Conservation (phyloP, 2,329 filamentous ascomycete genomes). For the Hansfordia pulvinata region DNA sequence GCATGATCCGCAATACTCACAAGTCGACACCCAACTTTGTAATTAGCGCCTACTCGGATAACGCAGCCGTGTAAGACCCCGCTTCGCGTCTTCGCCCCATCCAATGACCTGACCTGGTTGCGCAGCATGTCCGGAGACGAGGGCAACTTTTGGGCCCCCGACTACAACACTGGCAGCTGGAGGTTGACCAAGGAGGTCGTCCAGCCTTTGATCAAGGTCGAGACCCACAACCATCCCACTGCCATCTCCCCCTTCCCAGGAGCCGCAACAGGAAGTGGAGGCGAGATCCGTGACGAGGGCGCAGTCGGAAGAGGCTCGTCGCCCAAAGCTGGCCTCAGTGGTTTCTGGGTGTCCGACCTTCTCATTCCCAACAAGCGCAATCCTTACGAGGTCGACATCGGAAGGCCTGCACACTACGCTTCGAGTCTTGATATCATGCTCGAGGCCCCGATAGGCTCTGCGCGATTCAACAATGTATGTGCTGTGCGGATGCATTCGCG, state of each 20-base stretch:
- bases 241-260: constrained; percentile 83
- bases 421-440: constrained; percentile 96
- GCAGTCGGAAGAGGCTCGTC: constrained; percentile 85
- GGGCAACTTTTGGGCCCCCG: constrained; percentile 75
- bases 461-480: constrained; percentile 95
- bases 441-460: constrained; percentile 88
- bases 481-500: no score
- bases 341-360: constrained; percentile 92
- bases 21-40: constrained; percentile 67
- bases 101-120: no score
- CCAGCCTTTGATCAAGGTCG: constrained; percentile 84
- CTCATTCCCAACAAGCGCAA: constrained; percentile 70
- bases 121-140: constrained; percentile 50
- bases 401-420: constrained; percentile 82
- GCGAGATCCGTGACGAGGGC: constrained; percentile 66
- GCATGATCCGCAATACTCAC: constrained; percentile 95
- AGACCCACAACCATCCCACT: constrained; percentile 96
- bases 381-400: constrained; percentile 86
- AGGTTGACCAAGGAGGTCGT: constrained; percentile 73
- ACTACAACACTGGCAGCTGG: constrained; percentile 79
- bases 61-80: constrained; percentile 60
- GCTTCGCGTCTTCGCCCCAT: no score
- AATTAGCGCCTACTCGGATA: constrained; percentile 95
- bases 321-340: constrained; percentile 82
- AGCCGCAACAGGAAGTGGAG: constrained; percentile 87